Evolutionary conservation across 305 asterid species (phyloP), one percentile per base, ranked within the genome.

Genomic region (Fraxinus paxiana): DNA sequence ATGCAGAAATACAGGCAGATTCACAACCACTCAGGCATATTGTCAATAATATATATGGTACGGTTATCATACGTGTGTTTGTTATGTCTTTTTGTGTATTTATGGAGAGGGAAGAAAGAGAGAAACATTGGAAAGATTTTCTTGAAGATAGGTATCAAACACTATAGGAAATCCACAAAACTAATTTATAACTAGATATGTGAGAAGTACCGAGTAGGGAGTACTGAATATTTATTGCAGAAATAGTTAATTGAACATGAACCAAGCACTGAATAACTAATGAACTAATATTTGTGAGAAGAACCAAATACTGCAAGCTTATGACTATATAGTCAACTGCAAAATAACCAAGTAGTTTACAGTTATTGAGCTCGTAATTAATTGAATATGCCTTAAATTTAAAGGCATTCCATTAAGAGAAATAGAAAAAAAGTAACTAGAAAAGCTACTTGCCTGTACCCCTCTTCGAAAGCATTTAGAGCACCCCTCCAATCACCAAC

Each of bases 391-490:
- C 41, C 10, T 20, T 70, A 15, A 70, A 70, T 24, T 70, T 38
- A 70, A 70, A 70, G 75, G 75, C 20, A 67, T 67, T 22, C 24
- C 76, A 63, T 61, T 38, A 51, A 48, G 73, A 31, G 75, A 75
- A 54, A 79, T 46, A 10, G 24, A 38, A 46, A 38, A 46, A 78
- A 17, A 17, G 51, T 31, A 78, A 76, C 6, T 67, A 18, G 77
- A 51, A 46, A 79, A 84, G 73, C 78, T 63, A 87, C 88, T 83
- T 87, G 87, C 99, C 95, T 90, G 88, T 94, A 84, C 38, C 94
- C 97, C 88, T 96, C 98, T 85, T 83, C 82, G 84, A 89, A 93
- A 80, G 98, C 93, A 63, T 88, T 89, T 83, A 93, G 85, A 85
- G 98, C 99, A 59, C 88, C 95, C 78, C 61, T 33, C 90, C 89